Conservation (phyloP, 2,329 filamentous ascomycete species). For the Ramularia collo-cygni region DNA sequence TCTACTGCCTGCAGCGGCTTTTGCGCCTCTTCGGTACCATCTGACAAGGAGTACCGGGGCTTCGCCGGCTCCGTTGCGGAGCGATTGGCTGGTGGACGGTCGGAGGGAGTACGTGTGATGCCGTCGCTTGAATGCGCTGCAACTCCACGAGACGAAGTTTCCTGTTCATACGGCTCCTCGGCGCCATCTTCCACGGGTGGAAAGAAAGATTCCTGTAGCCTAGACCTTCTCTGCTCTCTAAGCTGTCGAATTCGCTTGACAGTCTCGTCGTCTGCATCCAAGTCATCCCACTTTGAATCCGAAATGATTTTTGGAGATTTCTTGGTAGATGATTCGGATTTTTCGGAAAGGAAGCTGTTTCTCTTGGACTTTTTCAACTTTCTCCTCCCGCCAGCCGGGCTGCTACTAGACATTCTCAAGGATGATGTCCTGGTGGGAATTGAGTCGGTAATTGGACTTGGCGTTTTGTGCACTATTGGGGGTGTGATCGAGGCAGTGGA, state of each 20-base stretch:
- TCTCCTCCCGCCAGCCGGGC: conserved; percentile 19
- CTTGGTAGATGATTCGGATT: conserved; percentile 12
- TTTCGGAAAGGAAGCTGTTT: conserved; percentile 11
- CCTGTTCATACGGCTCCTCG: conserved; percentile 7
- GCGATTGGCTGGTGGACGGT: conserved; percentile 14
- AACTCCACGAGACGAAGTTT: conserved; percentile 8
- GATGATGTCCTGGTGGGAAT: conserved; percentile 31
- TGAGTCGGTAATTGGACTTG: conserved; percentile 27
- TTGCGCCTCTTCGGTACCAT: conserved; percentile 21
- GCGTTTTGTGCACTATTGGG: conserved; percentile 11
- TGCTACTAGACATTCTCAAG: conserved; percentile 29
- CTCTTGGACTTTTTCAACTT: conserved; percentile 23
- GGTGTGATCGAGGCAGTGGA: conserved; percentile 3
- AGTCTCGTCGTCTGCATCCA: conserved; percentile 42
- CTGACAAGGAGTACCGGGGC: conserved; percentile 37
- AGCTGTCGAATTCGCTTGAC: conserved; percentile 54
- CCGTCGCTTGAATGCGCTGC: conserved; percentile 13
- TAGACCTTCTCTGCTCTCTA: conserved; percentile 50
- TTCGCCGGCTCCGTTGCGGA: conserved; percentile 29
- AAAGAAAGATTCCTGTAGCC: conserved; percentile 37
- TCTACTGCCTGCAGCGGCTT: conserved; percentile 5
- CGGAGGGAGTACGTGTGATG: conserved; percentile 10
- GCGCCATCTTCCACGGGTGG: conserved; percentile 4
- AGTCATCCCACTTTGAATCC: conserved; percentile 29
- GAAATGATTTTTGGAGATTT: conserved; percentile 23